Conservation (phyloP, 73 alveolate genomes). For the Durusdinium trenchii region DNA sequence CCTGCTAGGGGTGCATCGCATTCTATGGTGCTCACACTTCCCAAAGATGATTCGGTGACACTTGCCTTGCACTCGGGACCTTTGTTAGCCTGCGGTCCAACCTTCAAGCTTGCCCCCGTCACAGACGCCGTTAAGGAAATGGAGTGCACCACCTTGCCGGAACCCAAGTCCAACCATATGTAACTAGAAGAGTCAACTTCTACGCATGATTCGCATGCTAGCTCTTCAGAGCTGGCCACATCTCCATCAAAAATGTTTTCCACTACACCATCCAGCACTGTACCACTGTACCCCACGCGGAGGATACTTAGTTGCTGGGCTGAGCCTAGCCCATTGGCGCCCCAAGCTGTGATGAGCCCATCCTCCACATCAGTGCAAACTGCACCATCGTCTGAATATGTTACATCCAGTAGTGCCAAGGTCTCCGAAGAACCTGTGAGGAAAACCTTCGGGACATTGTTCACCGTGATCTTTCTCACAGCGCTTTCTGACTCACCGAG, state of each 20-base stretch:
- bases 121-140: conserved; percentile 31
- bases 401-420: conserved; percentile 26
- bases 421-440: conserved; percentile 51
- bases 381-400: conserved; percentile 59
- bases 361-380: conserved; percentile 83
- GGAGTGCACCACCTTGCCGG: conserved; percentile 84
- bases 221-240: conserved; percentile 46
- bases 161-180: conserved; percentile 82
- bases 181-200: conserved; percentile 34
- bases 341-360: conserved; percentile 84
- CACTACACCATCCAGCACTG: conserved; percentile 30
- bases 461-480: conserved; percentile 44
- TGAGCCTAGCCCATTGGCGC: conserved; percentile 36
- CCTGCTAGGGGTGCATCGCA: conserved; percentile 84
- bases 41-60: not conserved
- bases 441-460: conserved; percentile 43
- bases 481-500: conserved; percentile 21
- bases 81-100: conserved; percentile 25
- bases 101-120: conserved; percentile 64
- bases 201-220: conserved; percentile 64
- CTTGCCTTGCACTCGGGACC: conserved; percentile 59
- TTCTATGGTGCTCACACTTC: not conserved
- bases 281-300: conserved; percentile 61
- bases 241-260: conserved; percentile 67
- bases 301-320: conserved; percentile 15